Conservation (phyloP, 2,329 filamentous ascomycete species). For the Trichoderma oligosporum region DNA sequence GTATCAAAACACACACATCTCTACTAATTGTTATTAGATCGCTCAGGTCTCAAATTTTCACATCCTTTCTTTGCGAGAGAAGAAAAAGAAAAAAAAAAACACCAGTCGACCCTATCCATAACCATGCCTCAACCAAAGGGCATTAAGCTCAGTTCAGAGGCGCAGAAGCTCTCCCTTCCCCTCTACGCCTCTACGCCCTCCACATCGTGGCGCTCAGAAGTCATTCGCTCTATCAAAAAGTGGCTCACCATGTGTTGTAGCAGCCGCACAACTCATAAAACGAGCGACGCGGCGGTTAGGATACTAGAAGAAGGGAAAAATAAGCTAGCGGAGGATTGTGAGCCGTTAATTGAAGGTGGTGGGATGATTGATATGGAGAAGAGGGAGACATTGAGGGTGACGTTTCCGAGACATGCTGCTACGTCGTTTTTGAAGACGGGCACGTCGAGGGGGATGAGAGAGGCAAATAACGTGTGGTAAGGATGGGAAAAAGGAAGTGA, state of each 20-base stretch:
- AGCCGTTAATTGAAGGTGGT: conserved; percentile 24
- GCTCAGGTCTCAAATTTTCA: background rate
- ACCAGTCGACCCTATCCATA: background rate
- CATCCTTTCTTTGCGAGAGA: background rate
- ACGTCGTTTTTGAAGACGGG: conserved; percentile 41
- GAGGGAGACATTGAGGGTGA: background rate
- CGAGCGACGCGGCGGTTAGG: conserved; percentile 1
- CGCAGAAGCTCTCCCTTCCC: background rate
- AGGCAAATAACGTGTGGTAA: conserved; percentile 35
- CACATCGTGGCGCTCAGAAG: conserved; percentile 1
- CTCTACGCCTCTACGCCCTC: background rate
- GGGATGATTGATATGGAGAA: background rate
- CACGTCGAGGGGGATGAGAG: conserved; percentile 38
- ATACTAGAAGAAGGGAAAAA: conserved; percentile 1
- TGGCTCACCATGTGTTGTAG: conserved; percentile 21
- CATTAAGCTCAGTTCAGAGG: background rate
- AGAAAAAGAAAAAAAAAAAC: too few species aligned
- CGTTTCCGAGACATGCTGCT: conserved; percentile 40
- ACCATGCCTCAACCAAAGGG: conserved; percentile 7
- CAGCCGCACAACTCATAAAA: background rate
- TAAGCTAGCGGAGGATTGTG: conserved; percentile 15
- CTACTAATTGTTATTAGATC: background rate
- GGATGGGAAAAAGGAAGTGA: background rate
- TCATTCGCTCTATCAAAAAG: conserved; percentile 12
- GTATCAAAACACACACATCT: background rate